Percentiles rank a stretch among this genome's conserved stretches.
Conservation (phyloP, 2,329 filamentous ascomycete genomes). For the Neurospora sp. region DNA sequence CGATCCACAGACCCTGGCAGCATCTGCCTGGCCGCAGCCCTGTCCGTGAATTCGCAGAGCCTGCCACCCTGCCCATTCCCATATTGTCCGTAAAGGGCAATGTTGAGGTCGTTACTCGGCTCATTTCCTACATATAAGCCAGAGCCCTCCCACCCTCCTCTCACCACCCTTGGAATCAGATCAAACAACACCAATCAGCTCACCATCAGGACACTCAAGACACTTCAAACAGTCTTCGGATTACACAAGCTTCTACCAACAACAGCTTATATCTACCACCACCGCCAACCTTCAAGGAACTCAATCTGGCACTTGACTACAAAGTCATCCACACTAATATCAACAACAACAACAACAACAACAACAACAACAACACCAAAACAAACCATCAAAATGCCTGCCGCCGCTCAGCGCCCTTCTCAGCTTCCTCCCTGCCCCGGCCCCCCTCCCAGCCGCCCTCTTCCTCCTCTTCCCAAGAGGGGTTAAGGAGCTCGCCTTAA, state of each 20-base stretch:
- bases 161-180: conserved; percentile 11
- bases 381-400: conserved; percentile 36
- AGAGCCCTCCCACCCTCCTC: conserved; percentile 10
- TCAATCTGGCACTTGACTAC: neutral
- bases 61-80: conserved; percentile 11
- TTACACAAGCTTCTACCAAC: conserved; percentile 3
- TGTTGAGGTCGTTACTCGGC: conserved; percentile 16
- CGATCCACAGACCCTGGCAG: conserved; percentile 12
- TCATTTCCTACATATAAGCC: conserved; percentile 18
- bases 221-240: neutral
- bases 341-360: conserved; percentile 1
- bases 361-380: conserved; percentile 7
- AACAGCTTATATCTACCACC: conserved; percentile 3
- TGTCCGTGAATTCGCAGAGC: conserved; percentile 10
- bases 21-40: conserved; percentile 14
- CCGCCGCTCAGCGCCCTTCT: conserved; percentile 45
- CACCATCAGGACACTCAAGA: conserved; percentile 5
- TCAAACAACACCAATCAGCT: conserved; percentile 9
- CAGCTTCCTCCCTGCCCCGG: conserved; percentile 59
- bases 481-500: conserved; percentile 28
- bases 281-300: neutral
- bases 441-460: conserved; percentile 54
- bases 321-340: neutral
- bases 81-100: conserved; percentile 13
- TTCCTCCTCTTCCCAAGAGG: conserved; percentile 55